Evolutionary conservation across 352 stramenopile species (phyloP).

Genomic region (Pythium aphanidermatum): DNA sequence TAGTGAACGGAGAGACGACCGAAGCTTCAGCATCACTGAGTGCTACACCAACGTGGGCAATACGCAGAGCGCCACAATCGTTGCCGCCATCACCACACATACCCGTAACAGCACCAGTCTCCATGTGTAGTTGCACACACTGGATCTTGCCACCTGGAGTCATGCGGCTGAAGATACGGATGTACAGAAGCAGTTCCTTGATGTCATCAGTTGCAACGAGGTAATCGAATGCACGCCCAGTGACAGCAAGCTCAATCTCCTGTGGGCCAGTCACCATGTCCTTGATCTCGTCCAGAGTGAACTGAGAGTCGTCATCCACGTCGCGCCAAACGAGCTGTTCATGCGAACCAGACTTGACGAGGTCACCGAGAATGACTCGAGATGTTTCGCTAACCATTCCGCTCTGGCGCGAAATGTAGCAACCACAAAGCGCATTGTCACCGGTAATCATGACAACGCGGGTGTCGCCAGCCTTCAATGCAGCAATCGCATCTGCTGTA

Average conservation of each 20-base stretch:
- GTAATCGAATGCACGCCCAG: constrained; percentile 65
- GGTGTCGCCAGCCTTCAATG: constrained; percentile 75
- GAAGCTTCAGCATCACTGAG: constrained; percentile 87
- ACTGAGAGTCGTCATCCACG: too few relatives aligned
- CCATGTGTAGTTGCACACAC: constrained; percentile 66
- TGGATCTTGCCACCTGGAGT: constrained; percentile 64
- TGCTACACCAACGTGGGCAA: constrained; percentile 87
- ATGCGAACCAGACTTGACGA: too few relatives aligned
- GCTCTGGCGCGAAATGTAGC: constrained; percentile 66
- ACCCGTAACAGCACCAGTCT: constrained; percentile 50
- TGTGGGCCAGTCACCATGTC: too few relatives aligned
- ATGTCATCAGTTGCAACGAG: constrained; percentile 58
- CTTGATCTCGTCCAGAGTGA: constrained; percentile 40
- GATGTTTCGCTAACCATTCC: constrained; percentile 45
- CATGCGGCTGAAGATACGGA: constrained; percentile 81
- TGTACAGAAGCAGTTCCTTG: constrained; percentile 48
- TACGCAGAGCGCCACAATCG: constrained; percentile 88
- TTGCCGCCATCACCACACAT: constrained; percentile 89
- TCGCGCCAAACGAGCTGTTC: constrained; percentile 72
- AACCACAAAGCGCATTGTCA: constrained; percentile 76
- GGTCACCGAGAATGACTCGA: constrained; percentile 58
- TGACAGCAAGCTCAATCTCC: constrained; percentile 73
- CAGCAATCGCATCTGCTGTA: constrained; percentile 65
- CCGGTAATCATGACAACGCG: constrained; percentile 85
- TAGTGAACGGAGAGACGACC: constrained; percentile 83